Evolutionary conservation across 140 eudicot genomes (phyloP).

Genomic region (Stevia rebaudiana): DNA sequence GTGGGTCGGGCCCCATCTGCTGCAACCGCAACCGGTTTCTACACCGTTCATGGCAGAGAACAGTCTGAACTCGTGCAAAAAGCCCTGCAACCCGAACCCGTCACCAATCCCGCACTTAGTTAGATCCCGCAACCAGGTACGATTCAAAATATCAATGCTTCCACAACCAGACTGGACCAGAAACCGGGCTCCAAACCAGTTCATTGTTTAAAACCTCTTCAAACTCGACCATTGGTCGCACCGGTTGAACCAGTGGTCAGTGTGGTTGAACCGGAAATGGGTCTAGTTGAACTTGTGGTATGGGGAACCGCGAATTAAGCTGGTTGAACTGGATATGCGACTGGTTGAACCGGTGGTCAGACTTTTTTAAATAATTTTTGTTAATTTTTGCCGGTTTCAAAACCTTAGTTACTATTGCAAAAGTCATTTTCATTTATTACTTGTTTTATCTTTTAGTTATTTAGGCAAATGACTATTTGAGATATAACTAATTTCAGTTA

Average conservation of each 20-base stretch:
- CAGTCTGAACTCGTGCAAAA: conserved; percentile 77
- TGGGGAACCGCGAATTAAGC: too few relatives aligned
- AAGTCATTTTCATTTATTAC: not conserved
- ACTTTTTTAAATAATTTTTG: too few relatives aligned
- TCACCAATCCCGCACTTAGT: conserved; percentile 19
- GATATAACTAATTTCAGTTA: not conserved
- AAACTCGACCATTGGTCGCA: too few relatives aligned
- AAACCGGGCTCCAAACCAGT: too few relatives aligned
- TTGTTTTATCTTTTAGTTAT: not conserved
- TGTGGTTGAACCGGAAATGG: too few relatives aligned
- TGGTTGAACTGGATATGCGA: too few relatives aligned
- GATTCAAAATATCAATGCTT: not conserved
- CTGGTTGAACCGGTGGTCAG: too few relatives aligned
- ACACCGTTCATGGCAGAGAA: conserved; percentile 56
- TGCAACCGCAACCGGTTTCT: conserved; percentile 92
- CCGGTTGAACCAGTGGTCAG: too few relatives aligned
- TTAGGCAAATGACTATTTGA: not conserved
- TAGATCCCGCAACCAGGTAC: conserved; percentile 12
- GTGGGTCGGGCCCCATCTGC: conserved; percentile 93
- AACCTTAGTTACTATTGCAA: not conserved
- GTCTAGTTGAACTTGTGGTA: too few relatives aligned
- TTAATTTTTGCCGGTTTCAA: too few relatives aligned
- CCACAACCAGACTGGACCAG: too few relatives aligned
- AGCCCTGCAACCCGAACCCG: conserved; percentile 40
- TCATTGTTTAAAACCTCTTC: too few relatives aligned